Percentiles rank a stretch among this genome's conserved stretches.
Conservation (phyloP, 768 basidiomycete species). For the Mrakia frigida region DNA sequence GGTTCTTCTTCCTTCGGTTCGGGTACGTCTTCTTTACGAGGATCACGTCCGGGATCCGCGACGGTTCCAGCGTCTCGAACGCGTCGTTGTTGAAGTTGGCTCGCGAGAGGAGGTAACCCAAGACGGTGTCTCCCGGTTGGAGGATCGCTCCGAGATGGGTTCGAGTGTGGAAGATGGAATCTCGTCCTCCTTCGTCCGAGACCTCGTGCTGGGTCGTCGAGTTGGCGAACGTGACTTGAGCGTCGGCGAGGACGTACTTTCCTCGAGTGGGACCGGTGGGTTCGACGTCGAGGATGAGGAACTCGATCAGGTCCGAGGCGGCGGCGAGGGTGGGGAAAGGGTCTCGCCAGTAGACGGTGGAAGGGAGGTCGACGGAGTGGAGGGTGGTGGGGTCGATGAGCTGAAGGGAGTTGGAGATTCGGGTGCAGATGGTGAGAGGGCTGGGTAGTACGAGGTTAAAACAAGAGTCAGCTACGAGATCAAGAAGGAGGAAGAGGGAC, state of each 20-base stretch:
- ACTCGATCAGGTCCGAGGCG: conserved; percentile 82
- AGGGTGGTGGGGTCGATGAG: conserved; percentile 84
- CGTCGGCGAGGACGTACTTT: conserved; percentile 77
- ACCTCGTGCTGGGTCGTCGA: conserved; percentile 50
- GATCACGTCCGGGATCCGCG: conserved; percentile 80
- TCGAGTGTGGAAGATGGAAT: conserved; percentile 87
- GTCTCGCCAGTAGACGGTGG: conserved; percentile 81
- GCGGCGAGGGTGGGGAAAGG: conserved; percentile 80
- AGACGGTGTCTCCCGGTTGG: conserved; percentile 87
- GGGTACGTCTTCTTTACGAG: conserved; percentile 95
- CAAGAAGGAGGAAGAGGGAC: neutral
- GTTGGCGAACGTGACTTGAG: conserved; percentile 79
- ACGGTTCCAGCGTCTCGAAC: conserved; percentile 59
- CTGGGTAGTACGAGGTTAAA: conserved; percentile 54
- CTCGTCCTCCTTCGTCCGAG: conserved; percentile 53
- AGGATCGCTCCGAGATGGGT: conserved; percentile 91
- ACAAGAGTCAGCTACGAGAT: conserved; percentile 3
- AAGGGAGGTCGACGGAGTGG: conserved; percentile 69
- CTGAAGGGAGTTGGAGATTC: conserved; percentile 86
- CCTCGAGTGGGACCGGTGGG: conserved; percentile 66
- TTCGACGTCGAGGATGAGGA: conserved; percentile 91
- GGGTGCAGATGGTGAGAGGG: conserved; percentile 78
- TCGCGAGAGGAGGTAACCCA: conserved; percentile 84
- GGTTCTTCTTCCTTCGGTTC: conserved; percentile 83
- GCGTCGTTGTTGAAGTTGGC: conserved; percentile 90